Conservation (phyloP, 2,329 filamentous ascomycete species). For the Epichloe glyceriae region DNA sequence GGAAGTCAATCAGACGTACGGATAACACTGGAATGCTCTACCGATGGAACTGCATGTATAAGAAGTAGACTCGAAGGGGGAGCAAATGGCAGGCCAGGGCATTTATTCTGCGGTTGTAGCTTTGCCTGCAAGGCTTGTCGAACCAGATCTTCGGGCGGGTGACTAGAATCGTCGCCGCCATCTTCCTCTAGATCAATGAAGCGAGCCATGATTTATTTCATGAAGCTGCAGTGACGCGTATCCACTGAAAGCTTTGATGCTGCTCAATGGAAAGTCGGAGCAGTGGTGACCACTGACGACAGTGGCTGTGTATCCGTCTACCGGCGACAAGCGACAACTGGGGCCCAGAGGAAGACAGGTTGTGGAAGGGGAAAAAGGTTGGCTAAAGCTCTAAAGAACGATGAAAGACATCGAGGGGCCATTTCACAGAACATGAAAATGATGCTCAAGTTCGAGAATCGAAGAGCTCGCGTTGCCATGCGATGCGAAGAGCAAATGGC, state of each 20-base stretch:
- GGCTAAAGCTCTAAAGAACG: not conserved
- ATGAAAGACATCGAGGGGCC: slow-evolving; percentile 1
- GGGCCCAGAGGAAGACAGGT: not conserved
- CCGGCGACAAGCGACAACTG: not conserved
- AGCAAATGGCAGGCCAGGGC: not conserved
- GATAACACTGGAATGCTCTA: slow-evolving; percentile 23
- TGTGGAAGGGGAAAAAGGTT: not conserved
- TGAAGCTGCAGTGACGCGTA: not conserved
- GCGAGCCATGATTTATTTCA: slow-evolving; percentile 9
- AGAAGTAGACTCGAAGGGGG: not conserved
- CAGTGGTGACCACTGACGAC: not conserved
- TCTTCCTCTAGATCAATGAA: slow-evolving; percentile 13
- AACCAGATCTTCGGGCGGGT: slow-evolving; percentile 3
- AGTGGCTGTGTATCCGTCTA: not conserved
- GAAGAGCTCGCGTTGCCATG: not conserved
- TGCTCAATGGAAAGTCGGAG: not conserved
- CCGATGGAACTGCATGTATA: slow-evolving; percentile 12
- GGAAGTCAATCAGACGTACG: slow-evolving; percentile 13
- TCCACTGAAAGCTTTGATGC: not conserved
- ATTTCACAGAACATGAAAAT: slow-evolving; percentile 1
- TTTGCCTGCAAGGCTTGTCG: slow-evolving; percentile 2
- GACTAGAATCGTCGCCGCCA: slow-evolving; percentile 3
- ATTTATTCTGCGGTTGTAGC: not conserved
- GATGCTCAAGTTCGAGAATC: not conserved
- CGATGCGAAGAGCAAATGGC: not conserved